Conservation (phyloP, 2,329 filamentous ascomycete species). For the Aspergillus sp. region DNA sequence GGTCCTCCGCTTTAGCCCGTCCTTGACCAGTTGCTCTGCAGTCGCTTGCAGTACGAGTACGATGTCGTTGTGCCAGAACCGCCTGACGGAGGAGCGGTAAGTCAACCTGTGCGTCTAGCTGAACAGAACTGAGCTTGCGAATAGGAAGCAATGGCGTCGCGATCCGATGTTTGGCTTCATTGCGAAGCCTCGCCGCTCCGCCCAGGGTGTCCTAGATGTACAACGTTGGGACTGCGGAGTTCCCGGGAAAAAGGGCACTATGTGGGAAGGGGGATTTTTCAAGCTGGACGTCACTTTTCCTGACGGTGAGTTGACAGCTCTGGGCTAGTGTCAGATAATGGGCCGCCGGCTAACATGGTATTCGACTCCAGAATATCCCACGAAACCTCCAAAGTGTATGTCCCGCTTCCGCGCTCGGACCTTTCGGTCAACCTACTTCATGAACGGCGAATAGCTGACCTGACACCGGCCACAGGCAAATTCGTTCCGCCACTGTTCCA, state of each 20-base stretch:
- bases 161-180: conserved; percentile 98
- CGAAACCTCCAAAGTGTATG: conserved; percentile 96
- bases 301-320: conserved; percentile 57
- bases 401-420: conserved; percentile 10
- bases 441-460: background rate
- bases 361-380: conserved; percentile 82
- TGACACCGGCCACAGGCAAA: conserved; percentile 56
- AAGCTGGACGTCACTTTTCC: conserved; percentile 90
- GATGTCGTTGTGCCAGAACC: conserved; percentile 84
- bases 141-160: conserved; percentile 88
- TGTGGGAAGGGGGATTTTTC: conserved; percentile 97
- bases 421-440: background rate
- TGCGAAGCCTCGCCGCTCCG: conserved; percentile 72
- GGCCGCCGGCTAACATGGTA: too few relatives aligned
- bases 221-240: conserved; percentile 97
- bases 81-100: conserved; percentile 80
- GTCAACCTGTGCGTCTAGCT: conserved; percentile 16
- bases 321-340: too few relatives aligned
- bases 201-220: conserved; percentile 74
- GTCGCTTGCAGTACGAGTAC: too few relatives aligned
- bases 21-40: too few relatives aligned
- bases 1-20: too few relatives aligned
- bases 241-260: conserved; percentile 89
- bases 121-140: conserved; percentile 8
- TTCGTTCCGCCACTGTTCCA: conserved; percentile 94